Base-by-base conservation (phyloP, 2,329 filamentous ascomycete species). In the Cladobotryum protrusum region DNA sequence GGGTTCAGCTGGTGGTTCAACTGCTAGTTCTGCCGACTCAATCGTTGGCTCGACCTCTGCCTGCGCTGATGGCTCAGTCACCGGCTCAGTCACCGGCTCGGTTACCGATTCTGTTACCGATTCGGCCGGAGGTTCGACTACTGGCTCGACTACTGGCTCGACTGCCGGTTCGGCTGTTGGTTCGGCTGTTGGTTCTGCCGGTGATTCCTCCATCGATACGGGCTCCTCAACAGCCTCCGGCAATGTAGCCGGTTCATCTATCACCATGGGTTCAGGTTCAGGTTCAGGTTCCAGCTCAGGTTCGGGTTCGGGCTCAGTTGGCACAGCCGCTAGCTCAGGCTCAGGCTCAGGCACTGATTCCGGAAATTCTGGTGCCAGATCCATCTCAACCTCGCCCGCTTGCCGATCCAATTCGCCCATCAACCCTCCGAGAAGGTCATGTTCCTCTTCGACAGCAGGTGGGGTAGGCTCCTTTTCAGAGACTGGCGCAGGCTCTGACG, bases 361-460 rank as follows among this genome's bases (percentile, higher is more conserved):
- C 6, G 24, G 24, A 29, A 29, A 5, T 29, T 29, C 24, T 8
- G 24, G 24, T 8, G 24, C 6, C 24, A 29, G 24, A 29, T 29
- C 6, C 6, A 29, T 29, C 24, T 29, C 24, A 29, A 29, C 24
- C 6, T 29, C 24, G 24, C 24, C 47, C 2, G 40, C 47, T 50
- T 74, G 71, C 32, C 69, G 66, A 49, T 75, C 69, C 34, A 76
- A 63, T 33, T 72, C 73, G 1, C 71, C 66, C 56, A 76, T 69
- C 1, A 75, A 58, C n/a, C 67, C 70, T n/a, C 67, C 69, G 18
- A 76, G 66, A 34, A 76, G 49, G 56, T 76, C 72, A 7, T 70
- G 65, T 20, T 71, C 70, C 13, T 69, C 67, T 2, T 66, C 60
- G 32, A 63, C 64, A n/a, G 15, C 17, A 44, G 42, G 42, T 13